These are phyloP conservation scores for Puccinellia tenuiflora DNA, from an alignment of 176 grass and related monocot species.

Conservation along the genomic window DNA sequence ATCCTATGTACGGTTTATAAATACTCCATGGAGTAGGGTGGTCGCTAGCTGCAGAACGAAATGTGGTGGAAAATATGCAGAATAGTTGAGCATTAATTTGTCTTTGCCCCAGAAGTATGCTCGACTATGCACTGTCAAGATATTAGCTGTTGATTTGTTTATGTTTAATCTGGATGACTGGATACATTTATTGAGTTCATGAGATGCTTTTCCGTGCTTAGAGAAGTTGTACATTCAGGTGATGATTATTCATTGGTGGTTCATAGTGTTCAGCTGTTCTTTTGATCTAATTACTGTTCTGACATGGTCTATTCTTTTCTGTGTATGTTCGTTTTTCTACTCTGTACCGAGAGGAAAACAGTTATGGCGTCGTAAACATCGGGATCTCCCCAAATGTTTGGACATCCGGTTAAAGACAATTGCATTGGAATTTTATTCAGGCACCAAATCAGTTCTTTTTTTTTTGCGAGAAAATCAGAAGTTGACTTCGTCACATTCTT, in stretches of 20 bases:
- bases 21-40: background rate
- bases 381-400: background rate
- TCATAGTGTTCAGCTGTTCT: background rate
- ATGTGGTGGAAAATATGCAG: background rate
- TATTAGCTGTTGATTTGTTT: background rate
- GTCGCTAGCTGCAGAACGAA: background rate
- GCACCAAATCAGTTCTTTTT: background rate
- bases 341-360: background rate
- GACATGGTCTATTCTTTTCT: background rate
- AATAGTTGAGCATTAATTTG: background rate
- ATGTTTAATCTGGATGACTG: background rate
- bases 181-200: background rate
- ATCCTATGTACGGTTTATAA: background rate
- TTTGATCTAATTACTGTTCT: background rate
- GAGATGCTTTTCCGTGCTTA: background rate
- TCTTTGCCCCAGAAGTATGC: too few relatives aligned
- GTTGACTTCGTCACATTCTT: background rate
- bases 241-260: background rate
- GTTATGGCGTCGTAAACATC: background rate
- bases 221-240: background rate
- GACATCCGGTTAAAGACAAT: background rate
- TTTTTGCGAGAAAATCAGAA: too few relatives aligned
- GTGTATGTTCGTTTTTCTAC: background rate
- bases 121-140: background rate
- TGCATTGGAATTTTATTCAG: background rate